A percentile compares a stretch with the other conserved stretches of the same genome.
phyloP scores from a whole-genome alignment of 2,329 filamentous ascomycete species.

The Nemania sp. region DNA sequence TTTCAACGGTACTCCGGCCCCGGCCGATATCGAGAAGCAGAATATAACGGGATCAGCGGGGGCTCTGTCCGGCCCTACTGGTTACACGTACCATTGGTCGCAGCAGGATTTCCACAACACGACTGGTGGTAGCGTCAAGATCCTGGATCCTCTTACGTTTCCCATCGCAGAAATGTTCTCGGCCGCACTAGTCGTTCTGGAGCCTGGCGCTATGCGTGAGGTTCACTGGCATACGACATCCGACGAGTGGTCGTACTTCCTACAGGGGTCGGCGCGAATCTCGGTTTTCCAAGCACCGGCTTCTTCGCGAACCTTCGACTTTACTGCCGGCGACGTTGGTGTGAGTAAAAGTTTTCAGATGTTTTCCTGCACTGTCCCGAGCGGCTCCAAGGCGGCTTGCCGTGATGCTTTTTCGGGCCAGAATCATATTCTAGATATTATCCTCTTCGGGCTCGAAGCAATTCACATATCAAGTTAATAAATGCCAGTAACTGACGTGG shows the following conservation, averaged over 20 bases:
- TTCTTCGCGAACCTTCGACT: constrained; percentile 60
- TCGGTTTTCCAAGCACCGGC: constrained; percentile 59
- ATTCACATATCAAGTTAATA: too few species aligned
- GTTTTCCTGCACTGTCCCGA: too few species aligned
- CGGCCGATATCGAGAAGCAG: constrained; percentile 50
- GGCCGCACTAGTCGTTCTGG: constrained; percentile 59
- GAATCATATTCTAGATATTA: too few species aligned
- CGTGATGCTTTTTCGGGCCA: too few species aligned
- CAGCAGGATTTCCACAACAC: constrained; percentile 55
- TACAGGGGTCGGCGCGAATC: constrained; percentile 58
- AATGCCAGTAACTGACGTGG: too few species aligned
- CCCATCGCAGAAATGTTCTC: constrained; percentile 60
- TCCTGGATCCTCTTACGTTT: constrained; percentile 61
- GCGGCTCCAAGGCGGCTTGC: too few species aligned
- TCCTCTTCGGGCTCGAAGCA: too few species aligned
- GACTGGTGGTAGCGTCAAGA: constrained; percentile 63
- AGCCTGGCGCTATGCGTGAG: constrained; percentile 67
- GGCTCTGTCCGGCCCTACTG: constrained; percentile 43
- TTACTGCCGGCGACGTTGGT: constrained; percentile 62
- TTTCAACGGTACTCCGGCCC: constrained; percentile 56
- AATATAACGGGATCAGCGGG: constrained; percentile 53
- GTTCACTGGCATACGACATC: constrained; percentile 66
- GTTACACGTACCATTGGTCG: constrained; percentile 57
- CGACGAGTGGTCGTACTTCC: constrained; percentile 66
- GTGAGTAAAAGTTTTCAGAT: too few species aligned